Evolutionary conservation across 2,329 filamentous ascomycete genomes (phyloP).

Genomic region (Aurifilum marmelostoma): DNA sequence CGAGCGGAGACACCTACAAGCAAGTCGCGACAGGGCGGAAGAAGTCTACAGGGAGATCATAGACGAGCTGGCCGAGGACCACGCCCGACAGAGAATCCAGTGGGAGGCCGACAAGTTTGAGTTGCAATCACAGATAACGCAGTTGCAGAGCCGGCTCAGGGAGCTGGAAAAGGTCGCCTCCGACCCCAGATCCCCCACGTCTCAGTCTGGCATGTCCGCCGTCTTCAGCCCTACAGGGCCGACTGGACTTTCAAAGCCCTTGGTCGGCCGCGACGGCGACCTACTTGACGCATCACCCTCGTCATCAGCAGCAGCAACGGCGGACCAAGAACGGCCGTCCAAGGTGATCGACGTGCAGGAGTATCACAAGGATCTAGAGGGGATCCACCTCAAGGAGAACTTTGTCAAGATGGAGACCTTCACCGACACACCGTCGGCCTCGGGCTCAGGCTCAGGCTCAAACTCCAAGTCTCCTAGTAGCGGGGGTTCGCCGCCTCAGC

Average conservation of each 20-base stretch:
- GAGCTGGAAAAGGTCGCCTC: slow-evolving; percentile 24
- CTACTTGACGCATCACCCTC: not conserved
- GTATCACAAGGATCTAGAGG: slow-evolving; percentile 62
- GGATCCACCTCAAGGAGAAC: slow-evolving; percentile 58
- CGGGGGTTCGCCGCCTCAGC: slow-evolving; percentile 32
- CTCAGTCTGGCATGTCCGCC: slow-evolving; percentile 30
- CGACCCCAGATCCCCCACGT: slow-evolving; percentile 28
- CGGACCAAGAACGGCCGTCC: slow-evolving; percentile 35
- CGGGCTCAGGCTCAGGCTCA: slow-evolving; percentile 36
- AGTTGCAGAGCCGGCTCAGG: slow-evolving; percentile 31
- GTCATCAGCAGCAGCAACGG: not conserved
- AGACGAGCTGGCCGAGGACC: slow-evolving; percentile 25
- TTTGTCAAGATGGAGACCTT: slow-evolving; percentile 59
- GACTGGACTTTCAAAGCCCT: slow-evolving; percentile 40
- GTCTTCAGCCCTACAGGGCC: slow-evolving; percentile 39
- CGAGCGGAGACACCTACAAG: slow-evolving; percentile 57
- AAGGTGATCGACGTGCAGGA: slow-evolving; percentile 55
- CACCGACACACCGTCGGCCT: slow-evolving; percentile 41
- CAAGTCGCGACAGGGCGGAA: slow-evolving; percentile 56
- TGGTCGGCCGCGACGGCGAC: slow-evolving; percentile 1
- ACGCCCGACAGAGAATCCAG: slow-evolving; percentile 18
- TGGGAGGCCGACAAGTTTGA: slow-evolving; percentile 42
- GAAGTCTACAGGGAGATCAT: slow-evolving; percentile 48
- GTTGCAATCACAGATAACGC: slow-evolving; percentile 33
- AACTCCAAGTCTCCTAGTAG: slow-evolving; percentile 36